Evolutionary conservation across 2,329 filamentous ascomycete species (phyloP).

Genomic region (Calonectria pteridis): DNA sequence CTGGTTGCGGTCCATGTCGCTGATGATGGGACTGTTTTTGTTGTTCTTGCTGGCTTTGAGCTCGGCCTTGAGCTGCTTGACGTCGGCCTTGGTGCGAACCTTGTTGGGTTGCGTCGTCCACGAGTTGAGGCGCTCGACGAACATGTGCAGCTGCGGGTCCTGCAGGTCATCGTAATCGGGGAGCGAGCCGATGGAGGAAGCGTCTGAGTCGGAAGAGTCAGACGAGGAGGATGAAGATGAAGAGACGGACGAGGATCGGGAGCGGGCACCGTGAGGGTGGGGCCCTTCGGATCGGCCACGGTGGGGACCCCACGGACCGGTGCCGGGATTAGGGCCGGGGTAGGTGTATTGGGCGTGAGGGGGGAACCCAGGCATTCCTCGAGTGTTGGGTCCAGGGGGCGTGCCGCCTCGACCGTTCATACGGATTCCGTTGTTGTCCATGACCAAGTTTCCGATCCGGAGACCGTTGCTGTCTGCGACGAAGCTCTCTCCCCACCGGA

Average conservation of each 20-base stretch:
- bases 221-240: conserved; percentile 52
- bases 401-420: conserved; percentile 25
- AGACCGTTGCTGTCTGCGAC: conserved; percentile 60
- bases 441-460: conserved; percentile 58
- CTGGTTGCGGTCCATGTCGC: conserved; percentile 43
- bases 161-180: conserved; percentile 65
- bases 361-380: conserved; percentile 10
- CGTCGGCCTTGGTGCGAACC: conserved; percentile 59
- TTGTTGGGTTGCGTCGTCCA: conserved; percentile 66
- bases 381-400: conserved; percentile 3
- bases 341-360: conserved; percentile 8
- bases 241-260: conserved; percentile 52
- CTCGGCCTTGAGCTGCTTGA: conserved; percentile 57
- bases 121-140: conserved; percentile 56
- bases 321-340: conserved; percentile 26
- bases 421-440: conserved; percentile 56
- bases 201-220: conserved; percentile 41
- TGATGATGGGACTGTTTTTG: not conserved
- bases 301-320: conserved; percentile 2
- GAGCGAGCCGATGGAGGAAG: conserved; percentile 64
- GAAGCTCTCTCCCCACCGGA: conserved; percentile 58
- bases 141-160: conserved; percentile 61
- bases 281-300: conserved; percentile 32
- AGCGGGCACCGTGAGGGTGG: conserved; percentile 31
- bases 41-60: conserved; percentile 55